Evolutionary conservation across 2,329 filamentous ascomycete species (phyloP).

Genomic region (Trichoderma oligosporum): DNA sequence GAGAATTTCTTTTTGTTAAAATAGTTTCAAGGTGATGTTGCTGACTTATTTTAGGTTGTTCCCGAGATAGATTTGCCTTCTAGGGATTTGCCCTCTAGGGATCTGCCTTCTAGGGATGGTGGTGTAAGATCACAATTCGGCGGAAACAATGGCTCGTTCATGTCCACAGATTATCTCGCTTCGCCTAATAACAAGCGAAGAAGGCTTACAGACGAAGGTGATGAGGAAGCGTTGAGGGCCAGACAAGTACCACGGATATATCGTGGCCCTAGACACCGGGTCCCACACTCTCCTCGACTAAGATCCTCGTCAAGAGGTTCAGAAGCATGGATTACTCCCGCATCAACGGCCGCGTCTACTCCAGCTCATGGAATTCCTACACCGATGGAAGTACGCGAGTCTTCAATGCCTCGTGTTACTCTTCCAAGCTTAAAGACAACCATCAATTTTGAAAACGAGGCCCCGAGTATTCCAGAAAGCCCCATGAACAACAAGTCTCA

Average conservation of each 20-base stretch:
- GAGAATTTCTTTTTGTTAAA: neutral
- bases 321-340: conserved; percentile 37
- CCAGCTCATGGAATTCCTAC: conserved; percentile 27
- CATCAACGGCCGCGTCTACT: conserved; percentile 10
- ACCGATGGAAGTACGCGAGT: conserved; percentile 35
- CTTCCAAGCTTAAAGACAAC: conserved; percentile 40
- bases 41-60: conserved; percentile 38
- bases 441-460: conserved; percentile 37
- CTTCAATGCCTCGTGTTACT: conserved; percentile 35
- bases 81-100: too few species aligned
- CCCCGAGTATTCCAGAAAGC: conserved; percentile 1
- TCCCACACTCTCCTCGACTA: neutral
- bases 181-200: conserved; percentile 49
- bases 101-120: conserved; percentile 23
- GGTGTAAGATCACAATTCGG: neutral
- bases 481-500: neutral
- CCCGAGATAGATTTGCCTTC: conserved; percentile 41
- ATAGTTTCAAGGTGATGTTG: too few species aligned
- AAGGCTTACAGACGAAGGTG: conserved; percentile 42
- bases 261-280: conserved; percentile 33
- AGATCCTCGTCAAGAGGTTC: conserved; percentile 20
- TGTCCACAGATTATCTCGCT: conserved; percentile 47
- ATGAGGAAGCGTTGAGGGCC: conserved; percentile 37
- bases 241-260: conserved; percentile 48
- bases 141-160: conserved; percentile 20